Evolutionary conservation across 75 land plant species (phyloP), one percentile per base, ranked within the genome.

Genomic region (Sequoia sempervirens): DNA sequence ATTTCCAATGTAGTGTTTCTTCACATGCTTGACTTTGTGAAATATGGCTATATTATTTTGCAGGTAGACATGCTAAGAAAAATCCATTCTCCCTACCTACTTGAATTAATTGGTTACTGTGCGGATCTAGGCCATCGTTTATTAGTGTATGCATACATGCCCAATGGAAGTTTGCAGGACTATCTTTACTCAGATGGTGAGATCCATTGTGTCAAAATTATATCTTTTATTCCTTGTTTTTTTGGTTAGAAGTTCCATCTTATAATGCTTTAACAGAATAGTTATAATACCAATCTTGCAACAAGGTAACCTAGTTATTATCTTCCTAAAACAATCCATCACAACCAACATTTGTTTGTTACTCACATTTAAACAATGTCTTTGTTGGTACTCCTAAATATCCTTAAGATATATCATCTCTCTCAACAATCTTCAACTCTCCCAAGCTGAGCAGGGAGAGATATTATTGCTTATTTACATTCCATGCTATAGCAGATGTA

Each of bases 71-170:
- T 94, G 88, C 85, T 94, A 37, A 87, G 90, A 81, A 83, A 90
- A 58, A 89, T 94, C 3, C 90, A 72, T 14, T 94, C 94, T 17
- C 90, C 91, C 20, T 90, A 92, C 79, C 83, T 94, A 83, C 84
- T 94, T 68, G 90, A 82, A 34, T 81, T 94, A 86, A 79, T 94
- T 75, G 96, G 96, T 1, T 92, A 94, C 75, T 94, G 96, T 82
- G 90, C 94, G 13, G 96, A 92, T 80, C 76, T 79, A 18, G 85
- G 81, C 69, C 92, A 90, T 73, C 91, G 90, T 46, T 75, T 95
- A 83, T 84, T 95, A 41, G 95, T 95, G 23, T 95, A 93, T 84
- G 93, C 92, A 79, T 91, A 86, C 89, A 93, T 95, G 97, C 89
- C 91, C 2, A 95, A 95, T 85, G 95, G 97, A 80, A 92, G 93